Conservation (phyloP, 2,329 filamentous ascomycete species). For the Emmonsia crescens region DNA sequence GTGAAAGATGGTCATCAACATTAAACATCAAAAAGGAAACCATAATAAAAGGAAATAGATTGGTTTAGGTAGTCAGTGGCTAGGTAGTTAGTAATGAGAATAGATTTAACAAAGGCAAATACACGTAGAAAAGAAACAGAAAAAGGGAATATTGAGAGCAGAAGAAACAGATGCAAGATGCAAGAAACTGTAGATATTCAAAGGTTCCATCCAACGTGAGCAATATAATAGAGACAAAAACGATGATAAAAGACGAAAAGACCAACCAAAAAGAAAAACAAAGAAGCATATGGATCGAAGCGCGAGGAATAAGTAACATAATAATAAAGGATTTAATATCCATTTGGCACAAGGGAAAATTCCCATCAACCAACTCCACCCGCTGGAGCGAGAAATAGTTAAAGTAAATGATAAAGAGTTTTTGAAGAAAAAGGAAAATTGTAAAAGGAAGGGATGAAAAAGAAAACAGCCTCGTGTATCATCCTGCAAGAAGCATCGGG, state of each 20-base stretch:
- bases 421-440: not conserved
- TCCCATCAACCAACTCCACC: conserved; percentile 5
- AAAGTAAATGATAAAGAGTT: not conserved
- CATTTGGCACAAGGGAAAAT: not conserved
- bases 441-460: not conserved
- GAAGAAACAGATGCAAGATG: not conserved
- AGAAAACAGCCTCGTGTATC: not conserved
- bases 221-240: not conserved
- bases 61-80: not conserved
- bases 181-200: not conserved
- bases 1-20: not conserved
- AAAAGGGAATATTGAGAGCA: not conserved
- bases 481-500: not conserved
- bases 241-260: not conserved
- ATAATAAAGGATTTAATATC: not conserved
- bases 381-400: not conserved
- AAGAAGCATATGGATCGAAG: not conserved
- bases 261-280: not conserved
- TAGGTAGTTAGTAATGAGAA: too few relatives aligned
- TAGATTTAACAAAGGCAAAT: not conserved
- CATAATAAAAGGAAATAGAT: not conserved
- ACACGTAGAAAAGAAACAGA: not conserved
- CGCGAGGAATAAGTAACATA: not conserved
- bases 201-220: not conserved
- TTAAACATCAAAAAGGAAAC: not conserved